These are phyloP conservation scores for Pseudozyma sp. DNA, from an alignment of 1,284 basidiomycete genomes.

Conservation along the genomic window DNA sequence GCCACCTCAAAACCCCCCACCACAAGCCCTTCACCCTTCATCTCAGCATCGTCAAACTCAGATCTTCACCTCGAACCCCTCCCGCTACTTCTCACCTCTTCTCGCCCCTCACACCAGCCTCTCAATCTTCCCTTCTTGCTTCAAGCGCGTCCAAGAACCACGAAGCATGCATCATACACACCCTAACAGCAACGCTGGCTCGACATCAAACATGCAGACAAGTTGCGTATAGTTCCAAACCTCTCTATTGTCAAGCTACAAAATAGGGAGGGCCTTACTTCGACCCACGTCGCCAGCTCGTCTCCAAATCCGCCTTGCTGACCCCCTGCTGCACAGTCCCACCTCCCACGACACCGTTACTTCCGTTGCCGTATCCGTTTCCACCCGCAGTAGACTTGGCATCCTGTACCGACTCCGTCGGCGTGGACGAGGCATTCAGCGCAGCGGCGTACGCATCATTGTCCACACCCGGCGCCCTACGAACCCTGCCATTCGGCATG, in stretches of 20 bases:
- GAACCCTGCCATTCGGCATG: conserved; percentile 14
- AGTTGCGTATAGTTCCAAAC: too few relatives aligned
- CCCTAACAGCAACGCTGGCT: too few relatives aligned
- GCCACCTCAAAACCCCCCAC: not conserved
- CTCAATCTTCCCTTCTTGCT: too few relatives aligned
- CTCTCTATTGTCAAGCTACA: too few relatives aligned
- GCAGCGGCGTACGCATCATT: conserved; percentile 1
- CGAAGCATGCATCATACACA: too few relatives aligned
- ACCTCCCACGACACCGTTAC: not conserved
- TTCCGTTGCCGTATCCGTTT: conserved; percentile 11
- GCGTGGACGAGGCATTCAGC: conserved; percentile 6
- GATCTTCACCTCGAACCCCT: too few relatives aligned
- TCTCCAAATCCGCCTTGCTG: conserved; percentile 42
- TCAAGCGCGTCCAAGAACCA: too few relatives aligned
- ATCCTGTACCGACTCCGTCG: conserved; percentile 7
- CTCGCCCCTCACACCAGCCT: too few relatives aligned
- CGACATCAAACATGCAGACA: too few relatives aligned
- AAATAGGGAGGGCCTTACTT: conserved; percentile 11
- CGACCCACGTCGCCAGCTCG: conserved; percentile 42
- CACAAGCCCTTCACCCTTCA: too few relatives aligned
- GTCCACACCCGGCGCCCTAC: conserved; percentile 12
- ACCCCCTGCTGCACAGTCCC: not conserved
- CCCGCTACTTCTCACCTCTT: too few relatives aligned
- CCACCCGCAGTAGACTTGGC: not conserved
- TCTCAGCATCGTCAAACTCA: too few relatives aligned